Evolutionary conservation across 345 rosid species (phyloP), one percentile per base, ranked within the genome.

Genomic region (Isatis tinctoria): DNA sequence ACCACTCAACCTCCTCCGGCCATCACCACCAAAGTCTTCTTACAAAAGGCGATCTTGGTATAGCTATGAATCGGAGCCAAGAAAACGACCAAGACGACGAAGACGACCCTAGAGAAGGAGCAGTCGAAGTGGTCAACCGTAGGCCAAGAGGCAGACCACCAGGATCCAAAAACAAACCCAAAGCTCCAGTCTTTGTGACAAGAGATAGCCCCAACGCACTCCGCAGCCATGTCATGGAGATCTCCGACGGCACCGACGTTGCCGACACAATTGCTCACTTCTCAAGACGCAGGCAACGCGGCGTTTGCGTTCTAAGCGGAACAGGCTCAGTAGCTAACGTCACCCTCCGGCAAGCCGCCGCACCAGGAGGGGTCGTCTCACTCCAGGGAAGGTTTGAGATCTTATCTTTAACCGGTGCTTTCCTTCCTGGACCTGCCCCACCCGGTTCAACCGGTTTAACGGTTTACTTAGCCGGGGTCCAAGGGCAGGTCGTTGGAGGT

Each of bases 351-450:
- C 97, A 90, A 60, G 90, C 94, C 0, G 83, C 92, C 35, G 88
- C 97, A 2, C 89, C 97, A 0, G 90, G 90, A 8, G 86, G 94
- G 0, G 86, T 87, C 0, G 88, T 90, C 30, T 87, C 89, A 0
- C 90, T 90, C 18, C 94, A 85, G 20, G 96, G 96, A 3, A 82
- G 96, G 81, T 90, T 90, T 10, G 96, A 88, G 69, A 88, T 90
- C 72, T 67, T 90, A 73, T 90, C 94, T 0, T 80, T 90, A 61
- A 88, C 91, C 1, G 97, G 97, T 16, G 84, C 97, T 13, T 90
- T 90, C 60, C 77, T 90, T 28, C 97, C 97, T 0, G 97, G 97
- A 14, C 97, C 97, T 2, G 80, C 97, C n/a, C 97, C 97, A 10
- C 94, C 94, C 3, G 97, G 97, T 0, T 82, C 94, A 2, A 90